Percentiles rank a stretch among this genome's conserved stretches.
Conservation (phyloP, 352 stramenopile species). For the Globisporangium solare region DNA sequence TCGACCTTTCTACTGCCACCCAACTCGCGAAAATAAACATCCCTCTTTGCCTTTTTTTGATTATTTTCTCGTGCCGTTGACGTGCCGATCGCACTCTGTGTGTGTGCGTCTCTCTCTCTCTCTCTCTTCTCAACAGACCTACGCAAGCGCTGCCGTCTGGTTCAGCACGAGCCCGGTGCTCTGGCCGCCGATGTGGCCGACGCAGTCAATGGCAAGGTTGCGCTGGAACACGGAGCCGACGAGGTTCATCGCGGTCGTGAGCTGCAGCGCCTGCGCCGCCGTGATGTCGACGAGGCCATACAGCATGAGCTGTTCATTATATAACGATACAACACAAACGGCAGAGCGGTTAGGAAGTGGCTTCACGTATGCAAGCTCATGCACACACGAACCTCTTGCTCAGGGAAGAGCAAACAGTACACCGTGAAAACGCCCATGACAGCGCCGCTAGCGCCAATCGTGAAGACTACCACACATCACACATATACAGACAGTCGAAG, state of each 20-base stretch:
- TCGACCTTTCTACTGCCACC: too few species aligned
- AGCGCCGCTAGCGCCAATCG: constrained; percentile 73
- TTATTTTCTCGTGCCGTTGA: too few species aligned
- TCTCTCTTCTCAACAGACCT: constrained; percentile 3
- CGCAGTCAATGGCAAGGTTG: constrained; percentile 61
- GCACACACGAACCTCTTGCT: constrained; percentile 44
- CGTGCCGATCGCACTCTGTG: too few species aligned
- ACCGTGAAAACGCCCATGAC: constrained; percentile 78
- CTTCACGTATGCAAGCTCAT: neutral
- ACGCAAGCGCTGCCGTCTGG: constrained; percentile 26
- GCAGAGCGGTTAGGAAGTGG: constrained; percentile 1
- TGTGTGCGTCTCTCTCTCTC: too few species aligned
- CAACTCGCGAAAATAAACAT: too few species aligned
- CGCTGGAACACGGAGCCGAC: constrained; percentile 57
- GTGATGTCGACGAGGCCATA: constrained; percentile 62
- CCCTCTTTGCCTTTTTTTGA: too few species aligned
- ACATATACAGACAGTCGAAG: too few species aligned
- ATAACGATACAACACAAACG: too few species aligned
- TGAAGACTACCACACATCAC: constrained; percentile 45
- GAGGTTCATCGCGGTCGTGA: constrained; percentile 59
- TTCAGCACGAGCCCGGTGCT: constrained; percentile 44
- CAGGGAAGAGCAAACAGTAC: constrained; percentile 70
- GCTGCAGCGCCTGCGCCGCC: constrained; percentile 54
- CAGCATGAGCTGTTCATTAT: constrained; percentile 36
- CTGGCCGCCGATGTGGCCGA: constrained; percentile 74